Conservation (phyloP, 306 rosid genomes). For the Inga oerstediana region DNA sequence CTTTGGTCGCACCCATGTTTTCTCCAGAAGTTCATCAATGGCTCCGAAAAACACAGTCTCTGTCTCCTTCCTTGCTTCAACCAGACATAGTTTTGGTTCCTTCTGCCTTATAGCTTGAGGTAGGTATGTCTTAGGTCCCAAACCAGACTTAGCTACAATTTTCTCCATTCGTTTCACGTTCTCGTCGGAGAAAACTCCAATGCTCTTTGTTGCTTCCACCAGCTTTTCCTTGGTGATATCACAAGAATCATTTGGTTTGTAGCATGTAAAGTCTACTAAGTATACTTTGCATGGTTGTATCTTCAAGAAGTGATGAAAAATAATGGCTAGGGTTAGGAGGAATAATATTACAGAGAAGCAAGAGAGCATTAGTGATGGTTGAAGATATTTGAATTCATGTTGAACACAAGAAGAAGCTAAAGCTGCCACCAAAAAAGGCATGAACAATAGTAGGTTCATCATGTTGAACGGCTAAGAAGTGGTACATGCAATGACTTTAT, state of each 20-base stretch:
- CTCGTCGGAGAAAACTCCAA: slow-evolving; percentile 3
- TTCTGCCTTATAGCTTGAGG: not conserved
- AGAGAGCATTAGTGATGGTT: too few species aligned
- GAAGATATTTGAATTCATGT: too few species aligned
- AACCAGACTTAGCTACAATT: slow-evolving; percentile 14
- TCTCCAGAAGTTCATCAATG: slow-evolving; percentile 31
- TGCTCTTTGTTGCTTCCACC: not conserved
- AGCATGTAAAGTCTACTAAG: slow-evolving; percentile 40
- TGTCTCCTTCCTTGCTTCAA: slow-evolving; percentile 16
- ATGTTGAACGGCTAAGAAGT: too few species aligned
- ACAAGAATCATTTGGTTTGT: slow-evolving; percentile 23
- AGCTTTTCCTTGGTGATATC: slow-evolving; percentile 5
- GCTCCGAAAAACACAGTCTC: slow-evolving; percentile 7
- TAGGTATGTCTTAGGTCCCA: slow-evolving; percentile 27
- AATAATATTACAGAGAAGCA: too few species aligned
- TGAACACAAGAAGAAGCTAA: too few species aligned
- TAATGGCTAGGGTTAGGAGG: too few species aligned
- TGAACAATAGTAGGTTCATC: too few species aligned
- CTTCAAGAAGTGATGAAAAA: not conserved
- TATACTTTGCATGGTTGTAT: slow-evolving; percentile 15
- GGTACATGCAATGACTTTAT: too few species aligned
- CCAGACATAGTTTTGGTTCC: slow-evolving; percentile 1
- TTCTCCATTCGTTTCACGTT: slow-evolving; percentile 1
- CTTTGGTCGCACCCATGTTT: slow-evolving; percentile 19
- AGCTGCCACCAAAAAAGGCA: too few species aligned